These are phyloP conservation scores for Corylus americana DNA, from an alignment of 306 rosid genomes.

Conservation along the genomic window DNA sequence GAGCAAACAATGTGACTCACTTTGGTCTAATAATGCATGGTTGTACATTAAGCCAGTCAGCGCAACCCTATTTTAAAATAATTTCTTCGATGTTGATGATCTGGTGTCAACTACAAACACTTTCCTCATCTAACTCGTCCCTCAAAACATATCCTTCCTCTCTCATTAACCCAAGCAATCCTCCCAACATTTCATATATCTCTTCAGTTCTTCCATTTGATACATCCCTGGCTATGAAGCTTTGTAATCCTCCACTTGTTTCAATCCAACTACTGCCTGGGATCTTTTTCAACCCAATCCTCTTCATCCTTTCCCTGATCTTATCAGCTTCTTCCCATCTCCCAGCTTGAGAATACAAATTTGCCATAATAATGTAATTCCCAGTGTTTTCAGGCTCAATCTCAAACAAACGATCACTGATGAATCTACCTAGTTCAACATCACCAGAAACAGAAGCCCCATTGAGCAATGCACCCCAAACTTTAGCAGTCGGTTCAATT, in stretches of 20 bases:
- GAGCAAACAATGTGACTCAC: neutral
- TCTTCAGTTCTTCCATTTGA: constrained; percentile 53
- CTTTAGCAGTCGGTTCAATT: constrained; percentile 72
- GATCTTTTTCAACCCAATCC: constrained; percentile 61
- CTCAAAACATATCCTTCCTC: constrained; percentile 49
- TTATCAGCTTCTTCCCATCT: constrained; percentile 78
- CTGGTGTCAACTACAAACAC: constrained; percentile 31
- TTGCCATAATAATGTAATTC: constrained; percentile 83
- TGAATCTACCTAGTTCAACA: constrained; percentile 71
- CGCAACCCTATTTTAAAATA: neutral
- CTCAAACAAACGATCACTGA: constrained; percentile 56
- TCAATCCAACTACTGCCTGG: constrained; percentile 79
- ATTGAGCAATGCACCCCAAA: constrained; percentile 86
- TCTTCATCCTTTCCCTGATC: constrained; percentile 64
- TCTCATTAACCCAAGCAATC: constrained; percentile 59
- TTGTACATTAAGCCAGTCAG: neutral
- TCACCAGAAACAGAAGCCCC: constrained; percentile 79
- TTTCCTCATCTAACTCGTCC: constrained; percentile 49
- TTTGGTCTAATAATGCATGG: neutral
- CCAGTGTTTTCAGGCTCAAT: constrained; percentile 82
- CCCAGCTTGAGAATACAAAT: constrained; percentile 71
- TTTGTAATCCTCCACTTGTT: constrained; percentile 47
- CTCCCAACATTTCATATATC: constrained; percentile 54
- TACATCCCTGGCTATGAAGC: constrained; percentile 51
- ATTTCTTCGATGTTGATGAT: constrained; percentile 14